These are phyloP conservation scores for Thuja plicata DNA, from an alignment of 83 land plant genomes.

Conservation along the genomic window DNA sequence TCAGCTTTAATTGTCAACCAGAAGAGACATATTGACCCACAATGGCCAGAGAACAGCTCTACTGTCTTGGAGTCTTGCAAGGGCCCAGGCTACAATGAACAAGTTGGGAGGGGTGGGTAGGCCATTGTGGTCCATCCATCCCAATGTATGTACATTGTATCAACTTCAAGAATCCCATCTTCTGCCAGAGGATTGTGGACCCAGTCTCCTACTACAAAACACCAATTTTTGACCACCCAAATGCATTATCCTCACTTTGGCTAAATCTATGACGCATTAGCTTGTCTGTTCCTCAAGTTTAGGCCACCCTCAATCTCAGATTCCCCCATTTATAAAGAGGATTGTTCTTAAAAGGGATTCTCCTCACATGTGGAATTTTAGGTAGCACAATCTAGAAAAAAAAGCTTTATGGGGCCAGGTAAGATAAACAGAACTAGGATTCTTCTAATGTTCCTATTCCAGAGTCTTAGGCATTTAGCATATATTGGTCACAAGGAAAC, in stretches of 20 bases:
- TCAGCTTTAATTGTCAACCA: slow-evolving; percentile 2
- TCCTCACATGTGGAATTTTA: slow-evolving; percentile 3
- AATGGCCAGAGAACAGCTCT: slow-evolving; percentile 6
- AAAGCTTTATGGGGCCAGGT: neutral
- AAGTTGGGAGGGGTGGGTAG: neutral
- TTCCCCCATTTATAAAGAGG: neutral
- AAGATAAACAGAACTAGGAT: neutral
- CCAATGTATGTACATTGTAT: neutral
- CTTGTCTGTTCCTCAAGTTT: neutral
- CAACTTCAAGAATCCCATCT: neutral
- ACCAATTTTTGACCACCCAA: neutral
- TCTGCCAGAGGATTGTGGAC: neutral
- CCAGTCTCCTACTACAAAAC: neutral
- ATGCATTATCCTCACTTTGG: neutral
- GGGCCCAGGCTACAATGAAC: neutral
- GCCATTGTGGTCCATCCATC: neutral
- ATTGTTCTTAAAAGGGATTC: neutral
- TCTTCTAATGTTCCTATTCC: neutral
- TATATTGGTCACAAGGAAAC: neutral
- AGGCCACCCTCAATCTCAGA: neutral
- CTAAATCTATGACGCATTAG: neutral
- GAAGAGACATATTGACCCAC: slow-evolving; percentile 4
- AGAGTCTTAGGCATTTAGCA: neutral
- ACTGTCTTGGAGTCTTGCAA: neutral
- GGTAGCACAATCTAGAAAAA: neutral